phyloP scores from a whole-genome alignment of 148 eudicot species.

The Fagopyrum tataricum region DNA sequence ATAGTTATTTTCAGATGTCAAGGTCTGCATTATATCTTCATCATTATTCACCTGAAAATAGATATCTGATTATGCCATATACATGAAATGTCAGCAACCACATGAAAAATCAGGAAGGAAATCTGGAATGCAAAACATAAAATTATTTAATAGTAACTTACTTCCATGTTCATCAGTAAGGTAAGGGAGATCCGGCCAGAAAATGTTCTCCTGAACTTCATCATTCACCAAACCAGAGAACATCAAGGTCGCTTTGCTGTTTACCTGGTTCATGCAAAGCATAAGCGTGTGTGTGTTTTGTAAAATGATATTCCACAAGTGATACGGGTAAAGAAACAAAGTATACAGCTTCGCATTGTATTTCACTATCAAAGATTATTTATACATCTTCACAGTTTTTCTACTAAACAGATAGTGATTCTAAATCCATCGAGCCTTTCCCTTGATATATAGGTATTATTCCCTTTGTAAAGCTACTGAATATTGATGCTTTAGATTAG shows the following conservation, averaged over 20 bases:
- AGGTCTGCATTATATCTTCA: constrained; percentile 71
- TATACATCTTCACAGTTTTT: not conserved
- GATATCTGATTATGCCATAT: constrained; percentile 54
- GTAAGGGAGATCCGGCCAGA: constrained; percentile 96
- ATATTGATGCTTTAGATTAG: not conserved
- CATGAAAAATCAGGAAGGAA: constrained; percentile 11
- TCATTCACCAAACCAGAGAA: constrained; percentile 61
- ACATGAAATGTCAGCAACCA: constrained; percentile 16
- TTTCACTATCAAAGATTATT: not conserved
- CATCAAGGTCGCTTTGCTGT: constrained; percentile 77
- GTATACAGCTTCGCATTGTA: not conserved
- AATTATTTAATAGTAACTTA: constrained; percentile 35
- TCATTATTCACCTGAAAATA: constrained; percentile 92
- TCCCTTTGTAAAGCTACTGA: not conserved
- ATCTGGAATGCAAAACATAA: constrained; percentile 5
- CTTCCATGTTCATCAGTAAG: constrained; percentile 93
- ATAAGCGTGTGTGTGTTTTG: not conserved
- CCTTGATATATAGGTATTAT: not conserved
- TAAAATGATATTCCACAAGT: not conserved
- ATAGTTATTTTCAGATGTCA: constrained; percentile 62
- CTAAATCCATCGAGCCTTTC: not conserved
- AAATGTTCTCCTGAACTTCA: constrained; percentile 71
- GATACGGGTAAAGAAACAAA: not conserved
- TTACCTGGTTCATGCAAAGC: constrained; percentile 39
- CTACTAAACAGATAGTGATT: not conserved